Conservation (phyloP, 345 rosid genomes). For the Kernera saxatilis region DNA sequence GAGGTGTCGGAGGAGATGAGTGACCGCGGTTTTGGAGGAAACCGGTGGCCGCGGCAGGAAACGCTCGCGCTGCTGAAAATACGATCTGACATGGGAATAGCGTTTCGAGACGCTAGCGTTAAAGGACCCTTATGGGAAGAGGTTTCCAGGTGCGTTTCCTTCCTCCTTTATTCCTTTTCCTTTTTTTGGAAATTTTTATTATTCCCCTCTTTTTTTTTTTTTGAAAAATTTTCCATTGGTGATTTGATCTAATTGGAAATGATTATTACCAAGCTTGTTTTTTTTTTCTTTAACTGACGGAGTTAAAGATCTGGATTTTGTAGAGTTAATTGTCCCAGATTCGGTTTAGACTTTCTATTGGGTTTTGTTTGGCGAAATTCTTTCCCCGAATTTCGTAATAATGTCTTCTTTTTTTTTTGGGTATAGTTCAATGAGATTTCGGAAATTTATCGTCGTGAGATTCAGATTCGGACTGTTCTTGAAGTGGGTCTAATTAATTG, state of each 20-base stretch:
- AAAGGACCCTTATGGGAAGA: slow-evolving; percentile 92
- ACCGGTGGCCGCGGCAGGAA: slow-evolving; percentile 84
- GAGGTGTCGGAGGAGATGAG: slow-evolving; percentile 29
- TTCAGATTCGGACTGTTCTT: slow-evolving; percentile 29
- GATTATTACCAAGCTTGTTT: neutral
- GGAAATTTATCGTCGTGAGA: neutral
- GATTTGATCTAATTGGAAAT: neutral
- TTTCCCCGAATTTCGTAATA: neutral
- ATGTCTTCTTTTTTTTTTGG: neutral
- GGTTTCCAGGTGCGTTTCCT: slow-evolving; percentile 62
- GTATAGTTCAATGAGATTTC: neutral
- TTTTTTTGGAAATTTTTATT: neutral
- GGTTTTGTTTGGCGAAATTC: neutral
- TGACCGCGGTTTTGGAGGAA: slow-evolving; percentile 45
- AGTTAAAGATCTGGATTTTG: slow-evolving; percentile 13
- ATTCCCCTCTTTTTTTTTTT: neutral
- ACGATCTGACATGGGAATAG: slow-evolving; percentile 82
- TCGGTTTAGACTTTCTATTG: neutral
- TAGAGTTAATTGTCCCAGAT: neutral
- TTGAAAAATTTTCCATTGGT: neutral
- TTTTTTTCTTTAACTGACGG: neutral
- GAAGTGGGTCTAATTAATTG: neutral
- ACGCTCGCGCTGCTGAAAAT: slow-evolving; percentile 67
- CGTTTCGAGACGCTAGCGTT: slow-evolving; percentile 56
- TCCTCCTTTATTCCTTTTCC: neutral